Evolutionary conservation across 2,329 filamentous ascomycete species (phyloP).

Genomic region (Mycosphaerelloides madeirae): DNA sequence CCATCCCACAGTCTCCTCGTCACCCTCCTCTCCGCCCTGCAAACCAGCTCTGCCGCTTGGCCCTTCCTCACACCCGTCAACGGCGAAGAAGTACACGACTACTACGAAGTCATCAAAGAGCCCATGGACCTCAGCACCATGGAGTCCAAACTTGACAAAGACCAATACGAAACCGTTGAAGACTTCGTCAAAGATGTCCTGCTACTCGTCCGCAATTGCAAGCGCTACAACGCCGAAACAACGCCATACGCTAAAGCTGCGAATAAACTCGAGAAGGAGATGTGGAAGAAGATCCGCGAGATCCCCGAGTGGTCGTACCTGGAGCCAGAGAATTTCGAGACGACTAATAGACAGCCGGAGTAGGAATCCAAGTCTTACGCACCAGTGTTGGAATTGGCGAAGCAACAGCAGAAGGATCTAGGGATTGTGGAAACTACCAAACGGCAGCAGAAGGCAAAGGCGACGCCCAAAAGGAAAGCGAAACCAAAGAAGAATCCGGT

Average conservation of each 20-base stretch:
- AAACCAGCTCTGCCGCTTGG: slow-evolving; percentile 91
- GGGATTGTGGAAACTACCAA: too few relatives aligned
- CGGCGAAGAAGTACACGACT: slow-evolving; percentile 93
- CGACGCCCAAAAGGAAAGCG: too few relatives aligned
- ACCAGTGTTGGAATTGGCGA: too few relatives aligned
- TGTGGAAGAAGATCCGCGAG: slow-evolving; percentile 89
- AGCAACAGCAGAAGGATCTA: too few relatives aligned
- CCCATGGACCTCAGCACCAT: slow-evolving; percentile 96
- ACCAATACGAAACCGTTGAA: slow-evolving; percentile 84
- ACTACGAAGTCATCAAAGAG: slow-evolving; percentile 96
- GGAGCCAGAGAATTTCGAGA: slow-evolving; percentile 34
- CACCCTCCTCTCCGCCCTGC: slow-evolving; percentile 87
- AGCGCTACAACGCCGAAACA: slow-evolving; percentile 91
- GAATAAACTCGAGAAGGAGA: slow-evolving; percentile 86
- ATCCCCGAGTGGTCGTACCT: slow-evolving; percentile 75
- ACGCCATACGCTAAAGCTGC: slow-evolving; percentile 94
- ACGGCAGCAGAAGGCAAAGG: too few relatives aligned
- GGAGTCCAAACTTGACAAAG: slow-evolving; percentile 91
- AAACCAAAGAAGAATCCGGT: too few relatives aligned
- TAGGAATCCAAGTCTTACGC: slow-evolving; percentile 10
- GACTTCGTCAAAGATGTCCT: slow-evolving; percentile 86
- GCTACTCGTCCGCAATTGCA: slow-evolving; percentile 90
- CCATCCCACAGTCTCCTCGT: slow-evolving; percentile 94
- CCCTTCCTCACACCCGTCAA: slow-evolving; percentile 93
- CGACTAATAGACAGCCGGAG: slow-evolving; percentile 25